phyloP scores from a whole-genome alignment of 2,329 filamentous ascomycete genomes.

The Colletotrichum cuscutae region DNA sequence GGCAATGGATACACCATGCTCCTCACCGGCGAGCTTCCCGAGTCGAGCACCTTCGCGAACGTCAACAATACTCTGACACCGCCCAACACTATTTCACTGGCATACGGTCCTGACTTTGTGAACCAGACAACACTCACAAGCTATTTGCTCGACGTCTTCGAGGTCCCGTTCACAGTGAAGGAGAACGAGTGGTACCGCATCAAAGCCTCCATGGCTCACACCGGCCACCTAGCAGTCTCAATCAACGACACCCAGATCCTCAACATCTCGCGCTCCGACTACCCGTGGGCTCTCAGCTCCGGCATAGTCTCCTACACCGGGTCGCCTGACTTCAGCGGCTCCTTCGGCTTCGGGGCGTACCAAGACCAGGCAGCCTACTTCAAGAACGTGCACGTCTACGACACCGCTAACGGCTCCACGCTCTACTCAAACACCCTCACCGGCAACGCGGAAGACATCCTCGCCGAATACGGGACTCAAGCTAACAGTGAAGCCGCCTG shows the following conservation, averaged over 20 bases:
- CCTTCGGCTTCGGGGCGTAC: slow-evolving; percentile 53
- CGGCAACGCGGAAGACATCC: slow-evolving; percentile 38
- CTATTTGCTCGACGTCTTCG: slow-evolving; percentile 40
- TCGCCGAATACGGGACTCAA: slow-evolving; percentile 50
- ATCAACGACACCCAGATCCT: slow-evolving; percentile 40
- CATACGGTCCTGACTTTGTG: slow-evolving; percentile 46
- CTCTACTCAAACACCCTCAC: slow-evolving; percentile 44
- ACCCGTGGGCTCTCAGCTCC: slow-evolving; percentile 28
- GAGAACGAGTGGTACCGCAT: slow-evolving; percentile 51
- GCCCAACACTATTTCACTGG: slow-evolving; percentile 47
- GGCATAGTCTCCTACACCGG: neutral
- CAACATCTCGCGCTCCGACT: slow-evolving; percentile 29
- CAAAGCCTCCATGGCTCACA: slow-evolving; percentile 43
- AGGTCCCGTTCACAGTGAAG: slow-evolving; percentile 40
- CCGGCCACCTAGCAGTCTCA: slow-evolving; percentile 41
- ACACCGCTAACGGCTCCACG: slow-evolving; percentile 41
- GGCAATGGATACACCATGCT: slow-evolving; percentile 28
- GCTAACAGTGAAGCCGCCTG: slow-evolving; percentile 43
- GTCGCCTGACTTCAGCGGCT: slow-evolving; percentile 37
- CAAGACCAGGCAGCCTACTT: slow-evolving; percentile 50
- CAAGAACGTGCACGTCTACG: slow-evolving; percentile 45
- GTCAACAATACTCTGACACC: slow-evolving; percentile 46
- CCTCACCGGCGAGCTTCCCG: slow-evolving; percentile 26
- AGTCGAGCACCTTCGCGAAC: slow-evolving; percentile 37
- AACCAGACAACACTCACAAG: slow-evolving; percentile 47